Evolutionary conservation across 306 rosid genomes (phyloP), one percentile per base, ranked within the genome.

Genomic region (Pyrus betulifolia): DNA sequence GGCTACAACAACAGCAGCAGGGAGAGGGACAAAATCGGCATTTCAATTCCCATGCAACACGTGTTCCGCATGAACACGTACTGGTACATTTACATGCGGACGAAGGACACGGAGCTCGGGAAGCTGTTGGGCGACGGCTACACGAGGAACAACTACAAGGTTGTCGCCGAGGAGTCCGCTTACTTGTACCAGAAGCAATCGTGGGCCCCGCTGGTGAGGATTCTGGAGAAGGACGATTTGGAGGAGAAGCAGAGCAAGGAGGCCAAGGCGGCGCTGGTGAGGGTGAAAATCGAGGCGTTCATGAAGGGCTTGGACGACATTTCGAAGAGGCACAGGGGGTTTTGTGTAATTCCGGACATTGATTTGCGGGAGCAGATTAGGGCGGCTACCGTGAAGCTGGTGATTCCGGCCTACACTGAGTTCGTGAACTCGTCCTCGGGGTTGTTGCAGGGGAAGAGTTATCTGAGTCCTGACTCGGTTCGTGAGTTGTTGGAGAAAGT

Each of bases 21-120:
- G 70, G 98, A 91, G 38, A 86, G 74, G 70, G 98, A 93, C 77
- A 89, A 85, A 79, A 3, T 19, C 8, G 82, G 69, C 4, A 64
- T 64, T 31, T 64, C 69, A 31, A 64, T 64, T 8, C 69, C 80
- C 27, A 63, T 88, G 44, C 74, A 81, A 30, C 82, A 87, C 19
- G 66, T 91, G 10, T 91, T 87, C 71, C 62, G 84, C 13, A 91
- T 90, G 98, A 93, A 93, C 69, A 88, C 96, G 0, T 90, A 90
- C 74, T 93, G 98, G 98, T 93, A 93, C 78, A 93, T 93, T 14
- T 93, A 93, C 69, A 93, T 91, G 96, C 84, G 96, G 66, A 87
- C 90, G 3, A 92, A 78, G 51, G 88, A 84, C 88, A 91, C 98
- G 2, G 97, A 91, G 70, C 90, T 93, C 10, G 93, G 93, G 51